phyloP scores from a whole-genome alignment of 2,329 filamentous ascomycete species.

The Pyrenophora seminiperda region DNA sequence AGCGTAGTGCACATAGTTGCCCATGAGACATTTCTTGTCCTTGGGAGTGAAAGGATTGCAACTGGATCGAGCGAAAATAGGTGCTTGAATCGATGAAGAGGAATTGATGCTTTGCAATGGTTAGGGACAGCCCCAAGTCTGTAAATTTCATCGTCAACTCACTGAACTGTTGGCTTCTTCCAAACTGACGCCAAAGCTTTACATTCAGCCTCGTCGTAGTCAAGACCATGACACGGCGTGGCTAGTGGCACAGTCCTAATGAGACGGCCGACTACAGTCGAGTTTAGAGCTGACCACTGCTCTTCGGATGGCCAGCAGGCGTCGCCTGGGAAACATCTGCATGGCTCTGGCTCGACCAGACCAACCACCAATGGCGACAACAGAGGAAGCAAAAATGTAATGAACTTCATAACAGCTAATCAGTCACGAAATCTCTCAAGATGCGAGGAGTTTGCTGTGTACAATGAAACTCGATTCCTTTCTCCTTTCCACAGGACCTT shows the following conservation, averaged over 20 bases:
- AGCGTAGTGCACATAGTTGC: conserved; percentile 40
- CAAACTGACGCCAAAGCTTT: conserved; percentile 23
- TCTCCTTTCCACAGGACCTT: no score
- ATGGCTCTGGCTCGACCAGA: no score
- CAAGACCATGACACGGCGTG: conserved; percentile 42
- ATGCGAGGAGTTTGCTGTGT: no score
- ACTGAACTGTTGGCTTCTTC: conserved; percentile 20
- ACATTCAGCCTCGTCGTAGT: conserved; percentile 25
- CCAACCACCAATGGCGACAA: no score
- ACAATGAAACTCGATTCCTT: no score
- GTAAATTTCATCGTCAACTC: conserved; percentile 17
- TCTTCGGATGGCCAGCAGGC: conserved; percentile 42
- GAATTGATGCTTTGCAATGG: conserved; percentile 8
- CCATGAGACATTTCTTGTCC: conserved; percentile 16
- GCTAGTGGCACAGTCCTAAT: conserved; percentile 49
- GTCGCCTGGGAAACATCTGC: conserved; percentile 43
- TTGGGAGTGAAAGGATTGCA: conserved; percentile 21
- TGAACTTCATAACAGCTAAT: no score
- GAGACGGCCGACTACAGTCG: conserved; percentile 46
- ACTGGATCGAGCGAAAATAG: conserved; percentile 19
- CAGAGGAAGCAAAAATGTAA: no score
- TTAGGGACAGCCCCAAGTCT: conserved; percentile 5
- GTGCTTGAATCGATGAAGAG: conserved; percentile 17
- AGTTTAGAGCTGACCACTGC: conserved; percentile 46
- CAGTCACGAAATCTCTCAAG: no score